Conservation (phyloP, 164 flowering plant genomes). For the Brasenia schreberi region DNA sequence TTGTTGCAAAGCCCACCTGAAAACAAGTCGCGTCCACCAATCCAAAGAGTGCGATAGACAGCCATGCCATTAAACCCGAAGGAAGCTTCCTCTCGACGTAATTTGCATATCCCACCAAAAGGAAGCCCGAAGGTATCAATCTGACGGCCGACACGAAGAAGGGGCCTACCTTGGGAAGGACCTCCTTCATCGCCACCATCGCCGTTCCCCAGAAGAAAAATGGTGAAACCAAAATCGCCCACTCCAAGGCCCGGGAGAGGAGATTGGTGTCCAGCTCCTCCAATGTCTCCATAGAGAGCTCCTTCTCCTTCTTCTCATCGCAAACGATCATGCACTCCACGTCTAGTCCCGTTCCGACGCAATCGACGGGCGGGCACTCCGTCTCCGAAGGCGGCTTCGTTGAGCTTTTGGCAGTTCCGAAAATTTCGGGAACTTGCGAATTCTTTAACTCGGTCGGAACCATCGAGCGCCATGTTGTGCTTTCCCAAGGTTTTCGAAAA, state of each 20-base stretch:
- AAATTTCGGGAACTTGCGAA: too few species aligned
- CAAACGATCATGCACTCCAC: constrained; percentile 38
- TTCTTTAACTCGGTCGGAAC: too few species aligned
- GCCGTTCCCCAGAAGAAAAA: constrained; percentile 99
- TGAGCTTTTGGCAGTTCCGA: too few species aligned
- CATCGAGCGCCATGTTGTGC: too few species aligned
- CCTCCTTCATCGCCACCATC: constrained; percentile 98
- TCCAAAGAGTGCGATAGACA: constrained; percentile 61
- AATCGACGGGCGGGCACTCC: constrained; percentile 17
- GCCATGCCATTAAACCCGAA: constrained; percentile 67
- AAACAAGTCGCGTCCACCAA: constrained; percentile 82
- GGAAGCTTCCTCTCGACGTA: constrained; percentile 43
- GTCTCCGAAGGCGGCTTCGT: constrained; percentile 3
- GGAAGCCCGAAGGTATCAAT: constrained; percentile 65
- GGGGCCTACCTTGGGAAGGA: constrained; percentile 76
- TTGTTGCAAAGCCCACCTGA: constrained; percentile 40
- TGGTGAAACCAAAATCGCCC: constrained; percentile 66
- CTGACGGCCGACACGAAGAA: constrained; percentile 73
- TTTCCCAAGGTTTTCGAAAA: not conserved
- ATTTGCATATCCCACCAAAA: constrained; percentile 52
- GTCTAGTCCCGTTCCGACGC: constrained; percentile 51
- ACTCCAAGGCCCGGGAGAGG: constrained; percentile 27
- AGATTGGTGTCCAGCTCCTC: constrained; percentile 2
- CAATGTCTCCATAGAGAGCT: constrained; percentile 2
- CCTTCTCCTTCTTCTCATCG: not conserved